phyloP scores from a whole-genome alignment of 192 early-diverging fungal genomes.

The Backusella westeae region DNA sequence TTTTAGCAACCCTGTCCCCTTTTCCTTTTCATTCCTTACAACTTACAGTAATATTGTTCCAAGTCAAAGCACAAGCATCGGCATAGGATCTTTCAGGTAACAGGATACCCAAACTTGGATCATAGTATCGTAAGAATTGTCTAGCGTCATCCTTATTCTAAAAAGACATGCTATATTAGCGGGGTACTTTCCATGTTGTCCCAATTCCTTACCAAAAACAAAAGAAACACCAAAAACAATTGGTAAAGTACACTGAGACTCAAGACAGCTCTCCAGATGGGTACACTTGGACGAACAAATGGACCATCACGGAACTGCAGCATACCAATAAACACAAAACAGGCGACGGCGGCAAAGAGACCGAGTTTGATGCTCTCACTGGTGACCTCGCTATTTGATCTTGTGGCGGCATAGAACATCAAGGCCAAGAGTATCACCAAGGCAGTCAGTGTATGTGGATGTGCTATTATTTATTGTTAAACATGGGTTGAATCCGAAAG shows the following conservation, averaged over 20 bases:
- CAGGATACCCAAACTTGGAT: conserved; percentile 73
- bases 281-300: conserved; percentile 90
- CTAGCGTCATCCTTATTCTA: conserved; percentile 88
- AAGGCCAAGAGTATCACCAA: conserved; percentile 43
- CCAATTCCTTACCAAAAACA: conserved; percentile 74
- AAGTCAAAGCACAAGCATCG: conserved; percentile 81
- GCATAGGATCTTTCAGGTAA: conserved; percentile 94
- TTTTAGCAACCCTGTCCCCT: not conserved
- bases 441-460: conserved; percentile 55
- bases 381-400: conserved; percentile 50
- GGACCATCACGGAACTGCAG: conserved; percentile 93
- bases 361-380: conserved; percentile 55
- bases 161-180: not conserved
- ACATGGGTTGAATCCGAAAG: not conserved
- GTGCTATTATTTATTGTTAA: conserved; percentile 33
- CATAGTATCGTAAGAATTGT: conserved; percentile 74
- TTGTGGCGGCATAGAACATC: conserved; percentile 56
- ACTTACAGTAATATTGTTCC: conserved; percentile 67
- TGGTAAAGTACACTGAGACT: conserved; percentile 85
- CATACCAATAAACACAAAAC: conserved; percentile 81
- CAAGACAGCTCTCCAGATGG: conserved; percentile 89
- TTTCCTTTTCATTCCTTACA: not conserved
- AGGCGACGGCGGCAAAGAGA: conserved; percentile 41
- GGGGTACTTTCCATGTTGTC: too few species aligned
- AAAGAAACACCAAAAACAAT: conserved; percentile 82